These are phyloP conservation scores for Aphanomyces cochlioides DNA, from an alignment of 352 stramenopile genomes.

Conservation along the genomic window DNA sequence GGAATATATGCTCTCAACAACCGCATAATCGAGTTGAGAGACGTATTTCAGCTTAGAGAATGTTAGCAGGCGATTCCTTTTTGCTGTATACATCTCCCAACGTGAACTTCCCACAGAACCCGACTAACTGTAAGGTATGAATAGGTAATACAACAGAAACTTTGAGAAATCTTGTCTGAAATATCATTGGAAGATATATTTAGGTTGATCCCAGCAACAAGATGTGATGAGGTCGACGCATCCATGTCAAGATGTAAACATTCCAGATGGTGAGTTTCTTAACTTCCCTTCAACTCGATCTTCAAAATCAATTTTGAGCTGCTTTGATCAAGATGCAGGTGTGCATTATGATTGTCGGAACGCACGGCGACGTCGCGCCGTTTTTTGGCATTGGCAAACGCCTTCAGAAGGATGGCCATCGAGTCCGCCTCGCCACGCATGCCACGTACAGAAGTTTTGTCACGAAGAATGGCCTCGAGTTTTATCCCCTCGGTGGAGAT, in stretches of 20 bases:
- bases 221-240: neutral
- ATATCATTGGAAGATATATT: neutral
- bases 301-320: constrained; percentile 16
- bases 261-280: too few relatives aligned
- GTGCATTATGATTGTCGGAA: constrained; percentile 89
- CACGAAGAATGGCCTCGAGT: constrained; percentile 62
- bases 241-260: neutral
- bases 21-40: too few relatives aligned
- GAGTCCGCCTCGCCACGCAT: constrained; percentile 89
- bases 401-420: constrained; percentile 80
- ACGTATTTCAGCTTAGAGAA: too few relatives aligned
- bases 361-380: constrained; percentile 79
- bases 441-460: constrained; percentile 85
- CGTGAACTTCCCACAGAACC: too few relatives aligned
- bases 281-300: neutral
- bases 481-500: constrained; percentile 70
- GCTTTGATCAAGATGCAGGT: constrained; percentile 51
- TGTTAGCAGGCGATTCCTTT: too few relatives aligned
- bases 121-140: too few relatives aligned
- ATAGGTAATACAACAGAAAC: neutral
- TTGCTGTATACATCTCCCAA: too few relatives aligned
- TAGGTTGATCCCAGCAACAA: neutral
- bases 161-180: neutral
- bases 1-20: too few relatives aligned
- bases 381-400: constrained; percentile 84